phyloP scores from a whole-genome alignment of 495 filamentous ascomycete genomes.

The Penicillium cosmopolitanum region DNA sequence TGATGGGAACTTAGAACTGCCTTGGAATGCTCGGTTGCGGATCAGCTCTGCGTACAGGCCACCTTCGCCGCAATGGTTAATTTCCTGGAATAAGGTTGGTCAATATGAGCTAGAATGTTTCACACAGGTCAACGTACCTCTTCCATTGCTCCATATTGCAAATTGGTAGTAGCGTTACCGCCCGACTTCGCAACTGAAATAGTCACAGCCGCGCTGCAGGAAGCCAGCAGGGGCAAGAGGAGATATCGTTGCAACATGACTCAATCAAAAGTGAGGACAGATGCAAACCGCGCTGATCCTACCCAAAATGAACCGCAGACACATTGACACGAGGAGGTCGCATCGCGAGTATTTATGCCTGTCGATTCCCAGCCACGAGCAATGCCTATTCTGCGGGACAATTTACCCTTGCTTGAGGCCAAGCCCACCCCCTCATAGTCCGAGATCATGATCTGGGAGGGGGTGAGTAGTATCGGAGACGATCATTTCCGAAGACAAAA shows the following conservation, averaged over 20 bases:
- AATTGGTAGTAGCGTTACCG: conserved; percentile 53
- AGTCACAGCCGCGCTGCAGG: conserved; percentile 32
- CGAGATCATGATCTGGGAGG: not conserved
- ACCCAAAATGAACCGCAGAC: conserved; percentile 1
- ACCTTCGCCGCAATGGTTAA: conserved; percentile 76
- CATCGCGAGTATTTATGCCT: conserved; percentile 15
- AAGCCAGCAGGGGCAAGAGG: conserved; percentile 34
- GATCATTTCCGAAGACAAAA: conserved; percentile 13
- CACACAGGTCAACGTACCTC: conserved; percentile 38
- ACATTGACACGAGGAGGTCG: not conserved
- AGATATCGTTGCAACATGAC: conserved; percentile 30
- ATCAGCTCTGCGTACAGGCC: conserved; percentile 78
- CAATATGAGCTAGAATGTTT: not conserved
- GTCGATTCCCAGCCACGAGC: not conserved
- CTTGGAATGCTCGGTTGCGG: conserved; percentile 72
- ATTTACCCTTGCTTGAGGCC: not conserved
- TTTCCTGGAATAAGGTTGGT: conserved; percentile 50
- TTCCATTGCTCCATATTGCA: conserved; percentile 65
- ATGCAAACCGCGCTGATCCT: conserved; percentile 13
- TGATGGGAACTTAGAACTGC: conserved; percentile 45
- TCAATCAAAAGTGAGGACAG: not conserved
- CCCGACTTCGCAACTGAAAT: conserved; percentile 50
- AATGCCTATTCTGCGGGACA: not conserved
- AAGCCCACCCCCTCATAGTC: conserved; percentile 1
- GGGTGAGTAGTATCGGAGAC: not conserved